Conservation (phyloP, 2,329 filamentous ascomycete species). For the Penicillium palitans region DNA sequence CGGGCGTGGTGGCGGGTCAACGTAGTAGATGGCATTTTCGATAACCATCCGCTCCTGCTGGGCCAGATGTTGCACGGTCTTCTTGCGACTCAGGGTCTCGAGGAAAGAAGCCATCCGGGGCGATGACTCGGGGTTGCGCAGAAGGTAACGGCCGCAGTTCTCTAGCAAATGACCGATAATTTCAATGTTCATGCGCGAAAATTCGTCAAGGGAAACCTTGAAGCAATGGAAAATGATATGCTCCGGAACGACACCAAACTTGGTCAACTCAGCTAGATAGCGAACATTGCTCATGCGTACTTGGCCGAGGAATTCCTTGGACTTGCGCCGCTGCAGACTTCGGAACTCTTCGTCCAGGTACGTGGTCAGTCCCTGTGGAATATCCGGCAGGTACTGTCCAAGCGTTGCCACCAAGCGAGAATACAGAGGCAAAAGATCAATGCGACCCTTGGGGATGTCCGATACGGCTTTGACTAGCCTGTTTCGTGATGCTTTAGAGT, state of each 20-base stretch:
- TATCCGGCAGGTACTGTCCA: slow-evolving; percentile 88
- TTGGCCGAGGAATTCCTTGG: slow-evolving; percentile 94
- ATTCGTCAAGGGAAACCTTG: slow-evolving; percentile 95
- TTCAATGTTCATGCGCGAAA: slow-evolving; percentile 98
- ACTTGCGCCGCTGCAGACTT: slow-evolving; percentile 92
- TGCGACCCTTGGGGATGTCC: slow-evolving; percentile 90
- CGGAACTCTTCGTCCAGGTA: slow-evolving; percentile 96
- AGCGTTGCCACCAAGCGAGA: slow-evolving; percentile 90
- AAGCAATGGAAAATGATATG: slow-evolving; percentile 99
- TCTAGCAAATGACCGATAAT: slow-evolving; percentile 95
- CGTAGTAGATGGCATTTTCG: slow-evolving; percentile 97
- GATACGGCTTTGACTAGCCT: slow-evolving; percentile 88
- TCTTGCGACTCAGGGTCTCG: slow-evolving; percentile 93
- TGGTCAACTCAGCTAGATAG: slow-evolving; percentile 96
- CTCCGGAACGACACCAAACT: slow-evolving; percentile 96
- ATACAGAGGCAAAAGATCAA: slow-evolving; percentile 87
- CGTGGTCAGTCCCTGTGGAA: slow-evolving; percentile 86
- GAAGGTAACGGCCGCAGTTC: slow-evolving; percentile 90
- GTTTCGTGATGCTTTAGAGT: slow-evolving; percentile 96
- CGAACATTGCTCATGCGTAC: slow-evolving; percentile 92
- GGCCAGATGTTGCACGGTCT: slow-evolving; percentile 89
- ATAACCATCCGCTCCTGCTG: slow-evolving; percentile 97
- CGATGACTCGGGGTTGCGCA: slow-evolving; percentile 88
- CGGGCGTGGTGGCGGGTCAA: slow-evolving; percentile 88
- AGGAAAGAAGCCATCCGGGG: slow-evolving; percentile 92